phyloP scores from a whole-genome alignment of 1,139 yeast species.

The Hemisphaericaspora subhashii region DNA sequence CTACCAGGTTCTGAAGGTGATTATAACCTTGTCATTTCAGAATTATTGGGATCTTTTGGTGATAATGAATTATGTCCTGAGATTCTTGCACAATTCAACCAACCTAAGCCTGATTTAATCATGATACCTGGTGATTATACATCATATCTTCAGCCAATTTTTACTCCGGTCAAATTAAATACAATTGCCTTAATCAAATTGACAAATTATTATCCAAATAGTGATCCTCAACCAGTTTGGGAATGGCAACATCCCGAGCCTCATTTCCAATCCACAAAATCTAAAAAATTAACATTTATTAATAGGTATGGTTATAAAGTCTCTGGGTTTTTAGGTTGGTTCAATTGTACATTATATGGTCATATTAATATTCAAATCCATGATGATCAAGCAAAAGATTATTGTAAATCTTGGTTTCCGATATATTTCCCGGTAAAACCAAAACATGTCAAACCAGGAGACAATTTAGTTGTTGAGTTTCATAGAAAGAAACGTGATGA shows the following conservation, averaged over 20 bases:
- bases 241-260: conserved; percentile 48
- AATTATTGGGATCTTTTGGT: conserved; percentile 85
- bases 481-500: conserved; percentile 29
- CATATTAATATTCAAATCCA: conserved; percentile 43
- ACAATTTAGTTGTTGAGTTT: conserved; percentile 46
- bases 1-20: conserved; percentile 43
- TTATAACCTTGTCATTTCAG: conserved; percentile 62
- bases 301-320: conserved; percentile 20
- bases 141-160: conserved; percentile 65
- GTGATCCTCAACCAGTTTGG: conserved; percentile 51
- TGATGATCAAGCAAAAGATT: conserved; percentile 13
- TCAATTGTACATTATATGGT: conserved; percentile 63
- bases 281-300: conserved; percentile 1
- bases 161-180: conserved; percentile 39
- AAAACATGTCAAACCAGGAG: conserved; percentile 38
- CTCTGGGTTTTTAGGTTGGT: conserved; percentile 77
- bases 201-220: conserved; percentile 44
- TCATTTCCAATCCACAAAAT: background rate
- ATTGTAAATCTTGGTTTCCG: conserved; percentile 61
- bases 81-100: conserved; percentile 37
- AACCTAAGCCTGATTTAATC: conserved; percentile 23
- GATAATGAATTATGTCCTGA: conserved; percentile 91
- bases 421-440: conserved; percentile 69
- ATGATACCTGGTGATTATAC: conserved; percentile 68
- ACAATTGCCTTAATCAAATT: conserved; percentile 62